Conservation (phyloP, 2,329 filamentous ascomycete genomes). For the Coniochaeta sp. region DNA sequence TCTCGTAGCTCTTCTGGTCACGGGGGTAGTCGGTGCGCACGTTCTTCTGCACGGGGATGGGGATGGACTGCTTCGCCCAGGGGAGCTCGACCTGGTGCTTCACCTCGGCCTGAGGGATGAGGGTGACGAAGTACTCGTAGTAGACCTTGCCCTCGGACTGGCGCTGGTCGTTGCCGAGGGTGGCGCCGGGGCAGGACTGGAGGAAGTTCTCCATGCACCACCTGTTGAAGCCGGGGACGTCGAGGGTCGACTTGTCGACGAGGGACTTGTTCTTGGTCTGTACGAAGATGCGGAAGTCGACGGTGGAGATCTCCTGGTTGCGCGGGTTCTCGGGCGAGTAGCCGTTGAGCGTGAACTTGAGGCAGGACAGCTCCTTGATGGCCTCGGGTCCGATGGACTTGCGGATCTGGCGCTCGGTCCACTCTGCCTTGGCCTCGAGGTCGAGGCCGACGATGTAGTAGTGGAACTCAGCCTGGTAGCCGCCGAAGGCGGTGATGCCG, state of each 20-base stretch:
- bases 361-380: slow-evolving; percentile 14
- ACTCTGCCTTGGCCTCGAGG: slow-evolving; percentile 14
- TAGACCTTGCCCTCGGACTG: slow-evolving; percentile 17
- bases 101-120: slow-evolving; percentile 17
- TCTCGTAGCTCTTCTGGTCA: slow-evolving; percentile 8
- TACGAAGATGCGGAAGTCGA: slow-evolving; percentile 27
- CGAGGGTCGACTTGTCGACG: slow-evolving; percentile 7
- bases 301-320: slow-evolving; percentile 25
- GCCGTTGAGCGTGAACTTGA: slow-evolving; percentile 24
- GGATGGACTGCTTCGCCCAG: slow-evolving; percentile 14
- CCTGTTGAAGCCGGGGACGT: slow-evolving; percentile 16
- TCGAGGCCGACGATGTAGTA: slow-evolving; percentile 12
- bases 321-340: slow-evolving; percentile 17
- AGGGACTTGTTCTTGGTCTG: slow-evolving; percentile 29
- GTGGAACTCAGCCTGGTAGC: slow-evolving; percentile 18
- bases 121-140: slow-evolving; percentile 18
- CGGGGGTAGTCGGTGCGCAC: slow-evolving; percentile 8
- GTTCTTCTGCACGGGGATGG: slow-evolving; percentile 14
- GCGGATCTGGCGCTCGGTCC: slow-evolving; percentile 10
- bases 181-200: slow-evolving; percentile 16
- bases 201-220: slow-evolving; percentile 17
- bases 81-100: slow-evolving; percentile 16
- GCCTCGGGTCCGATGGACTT: slow-evolving; percentile 14
- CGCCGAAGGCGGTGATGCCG: slow-evolving; percentile 16
- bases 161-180: slow-evolving; percentile 16